Evolutionary conservation across 2,329 filamentous ascomycete species (phyloP), one percentile per base, ranked within the genome.

Genomic region (Xylariaceae sp.): DNA sequence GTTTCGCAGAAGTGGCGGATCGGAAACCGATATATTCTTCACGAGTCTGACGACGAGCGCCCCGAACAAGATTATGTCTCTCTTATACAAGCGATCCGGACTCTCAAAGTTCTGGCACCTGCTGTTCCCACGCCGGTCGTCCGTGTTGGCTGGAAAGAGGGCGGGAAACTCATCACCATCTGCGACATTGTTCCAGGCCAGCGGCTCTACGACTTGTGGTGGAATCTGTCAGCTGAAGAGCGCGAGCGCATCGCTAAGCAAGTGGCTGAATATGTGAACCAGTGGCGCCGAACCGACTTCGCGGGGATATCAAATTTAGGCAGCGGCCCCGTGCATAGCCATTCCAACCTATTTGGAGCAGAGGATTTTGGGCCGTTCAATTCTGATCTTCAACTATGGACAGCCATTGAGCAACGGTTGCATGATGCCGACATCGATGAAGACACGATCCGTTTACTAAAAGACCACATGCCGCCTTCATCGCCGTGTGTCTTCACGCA

Each of bases 131-230:
- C 66, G 1, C 67, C 64, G 1, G 63, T 60, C 45, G 61, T 71
- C 17, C 60, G 66, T 6, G 66, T 66, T 11, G 66, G 66, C 3
- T 71, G 70, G 70, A 70, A 67, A 49, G 69, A 70, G 52, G 58
- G 64, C 8, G 66, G 65, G 2, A 69, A 66, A 30, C 60, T 67
- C 17, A 64, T 71, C 54, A 70, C 68, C 1, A 68, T 71, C 47
- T 55, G 60, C 2, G 69, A 71, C 44, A 58, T 50, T 1, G 59
- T 57, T 13, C 57, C 51, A 1, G 70, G 69, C 0, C 35, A 66
- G 7, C 59, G 66, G 4, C 60, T 72, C 1, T 67, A 66, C 50
- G 69, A 70, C 23, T 61, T 69, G 8, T 72, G 68, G 70, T 66
- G 66, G 62, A 39, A 62, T 4, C 52, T 70, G 4, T 15, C 51